These are phyloP conservation scores for Cornus kousa DNA, from an alignment of 148 eudicot species.

Conservation along the genomic window DNA sequence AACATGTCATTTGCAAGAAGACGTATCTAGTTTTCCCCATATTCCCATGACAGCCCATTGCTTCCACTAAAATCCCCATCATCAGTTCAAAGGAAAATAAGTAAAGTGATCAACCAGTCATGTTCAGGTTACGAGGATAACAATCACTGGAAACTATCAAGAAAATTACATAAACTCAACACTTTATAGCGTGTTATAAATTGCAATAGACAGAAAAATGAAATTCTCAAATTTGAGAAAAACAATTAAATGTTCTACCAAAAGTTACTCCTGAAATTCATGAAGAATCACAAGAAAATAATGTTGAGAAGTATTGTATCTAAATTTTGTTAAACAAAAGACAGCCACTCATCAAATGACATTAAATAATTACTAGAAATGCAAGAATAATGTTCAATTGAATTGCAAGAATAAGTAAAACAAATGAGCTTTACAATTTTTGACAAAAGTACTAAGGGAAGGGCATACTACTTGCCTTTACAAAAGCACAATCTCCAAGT, in stretches of 20 bases:
- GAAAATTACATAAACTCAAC: too few species aligned
- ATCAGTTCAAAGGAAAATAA: too few species aligned
- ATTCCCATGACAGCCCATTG: too few species aligned
- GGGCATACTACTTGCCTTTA: constrained; percentile 27
- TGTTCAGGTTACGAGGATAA: background rate
- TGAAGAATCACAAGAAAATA: background rate
- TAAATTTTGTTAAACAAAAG: background rate
- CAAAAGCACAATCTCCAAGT: constrained; percentile 43
- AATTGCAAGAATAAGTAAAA: background rate
- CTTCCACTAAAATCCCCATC: too few species aligned
- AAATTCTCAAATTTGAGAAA: background rate
- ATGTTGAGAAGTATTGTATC: background rate
- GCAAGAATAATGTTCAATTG: background rate
- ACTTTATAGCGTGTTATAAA: too few species aligned
- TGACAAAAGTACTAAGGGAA: background rate
- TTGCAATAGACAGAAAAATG: too few species aligned
- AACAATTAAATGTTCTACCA: background rate
- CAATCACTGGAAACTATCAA: background rate
- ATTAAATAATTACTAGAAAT: background rate
- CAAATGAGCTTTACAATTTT: background rate
- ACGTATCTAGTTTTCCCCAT: too few species aligned
- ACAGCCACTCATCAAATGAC: background rate
- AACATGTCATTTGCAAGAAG: too few species aligned
- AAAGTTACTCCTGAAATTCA: background rate
- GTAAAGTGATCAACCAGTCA: background rate